phyloP scores from a whole-genome alignment of 208 protist genomes.

The Crithidia expoeki region DNA sequence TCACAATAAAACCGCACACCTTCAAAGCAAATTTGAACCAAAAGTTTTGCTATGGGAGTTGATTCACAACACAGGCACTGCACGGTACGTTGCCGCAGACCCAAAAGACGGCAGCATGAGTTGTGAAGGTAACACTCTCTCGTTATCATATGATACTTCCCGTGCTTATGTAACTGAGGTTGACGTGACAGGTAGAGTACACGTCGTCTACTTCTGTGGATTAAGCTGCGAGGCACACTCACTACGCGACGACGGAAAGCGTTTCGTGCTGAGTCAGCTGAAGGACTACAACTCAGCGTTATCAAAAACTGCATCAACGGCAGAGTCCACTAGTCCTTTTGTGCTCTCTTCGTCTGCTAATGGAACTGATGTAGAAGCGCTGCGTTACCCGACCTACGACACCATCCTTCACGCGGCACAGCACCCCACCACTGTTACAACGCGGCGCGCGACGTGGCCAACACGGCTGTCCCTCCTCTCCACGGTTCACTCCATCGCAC shows the following conservation, averaged over 20 bases:
- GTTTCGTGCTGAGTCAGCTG: conserved; percentile 26
- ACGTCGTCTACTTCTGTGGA: conserved; percentile 32
- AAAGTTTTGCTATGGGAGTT: too few relatives aligned
- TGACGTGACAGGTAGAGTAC: conserved; percentile 11
- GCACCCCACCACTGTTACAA: conserved; percentile 8
- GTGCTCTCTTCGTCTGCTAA: too few relatives aligned
- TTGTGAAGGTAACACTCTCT: too few relatives aligned
- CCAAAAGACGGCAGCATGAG: too few relatives aligned
- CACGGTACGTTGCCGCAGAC: too few relatives aligned
- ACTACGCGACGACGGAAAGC: conserved; percentile 28
- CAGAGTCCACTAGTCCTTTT: too few relatives aligned
- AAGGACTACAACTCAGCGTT: background rate
- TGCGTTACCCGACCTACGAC: conserved; percentile 23
- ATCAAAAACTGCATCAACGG: too few relatives aligned
- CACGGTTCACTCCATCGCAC: conserved; percentile 42
- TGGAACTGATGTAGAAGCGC: background rate
- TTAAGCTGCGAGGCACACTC: conserved; percentile 11
- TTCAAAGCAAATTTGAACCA: too few relatives aligned
- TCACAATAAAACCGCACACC: too few relatives aligned
- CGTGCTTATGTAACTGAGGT: conserved; percentile 20
- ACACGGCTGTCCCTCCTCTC: conserved; percentile 29
- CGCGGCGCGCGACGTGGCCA: conserved; percentile 28
- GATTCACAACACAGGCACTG: too few relatives aligned
- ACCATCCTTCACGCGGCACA: conserved; percentile 2
- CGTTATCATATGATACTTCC: too few relatives aligned